phyloP scores from a whole-genome alignment of 1,139 yeast species.

The Hanseniaspora gamundiae region DNA sequence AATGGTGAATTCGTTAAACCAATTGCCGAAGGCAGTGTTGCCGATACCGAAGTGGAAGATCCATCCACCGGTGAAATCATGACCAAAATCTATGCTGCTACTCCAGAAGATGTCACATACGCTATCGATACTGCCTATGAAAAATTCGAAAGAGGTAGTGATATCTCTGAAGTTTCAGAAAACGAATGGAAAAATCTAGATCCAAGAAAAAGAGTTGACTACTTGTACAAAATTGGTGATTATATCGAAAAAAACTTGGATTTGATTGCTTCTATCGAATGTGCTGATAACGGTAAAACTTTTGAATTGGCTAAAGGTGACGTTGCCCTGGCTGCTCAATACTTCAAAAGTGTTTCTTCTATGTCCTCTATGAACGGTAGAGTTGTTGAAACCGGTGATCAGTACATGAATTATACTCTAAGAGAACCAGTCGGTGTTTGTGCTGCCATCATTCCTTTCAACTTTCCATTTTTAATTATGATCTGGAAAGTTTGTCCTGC shows the following conservation, averaged over 20 bases:
- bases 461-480: slow-evolving; percentile 72
- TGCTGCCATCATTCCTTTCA: slow-evolving; percentile 88
- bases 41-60: slow-evolving; percentile 38
- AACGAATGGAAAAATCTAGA: slow-evolving; percentile 34
- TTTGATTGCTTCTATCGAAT: slow-evolving; percentile 41
- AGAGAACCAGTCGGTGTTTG: slow-evolving; percentile 78
- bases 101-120: slow-evolving; percentile 47
- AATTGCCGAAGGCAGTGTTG: slow-evolving; percentile 36
- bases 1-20: slow-evolving; percentile 61
- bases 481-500: slow-evolving; percentile 79
- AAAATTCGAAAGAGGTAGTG: slow-evolving; percentile 3
- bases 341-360: slow-evolving; percentile 64
- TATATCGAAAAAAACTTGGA: slow-evolving; percentile 38
- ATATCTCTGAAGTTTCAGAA: slow-evolving; percentile 29
- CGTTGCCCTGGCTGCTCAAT: slow-evolving; percentile 42
- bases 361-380: slow-evolving; percentile 59
- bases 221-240: slow-evolving; percentile 40
- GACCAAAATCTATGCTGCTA: slow-evolving; percentile 47
- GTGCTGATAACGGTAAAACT: slow-evolving; percentile 53
- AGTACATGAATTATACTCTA: slow-evolving; percentile 48
- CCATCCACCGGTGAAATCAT: slow-evolving; percentile 54
- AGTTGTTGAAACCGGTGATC: slow-evolving; percentile 48
- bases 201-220: slow-evolving; percentile 33
- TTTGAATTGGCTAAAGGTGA: slow-evolving; percentile 37
- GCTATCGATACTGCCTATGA: slow-evolving; percentile 35